Conservation (phyloP, 2,329 filamentous ascomycete genomes). For the Beauveria rudraprayagi region DNA sequence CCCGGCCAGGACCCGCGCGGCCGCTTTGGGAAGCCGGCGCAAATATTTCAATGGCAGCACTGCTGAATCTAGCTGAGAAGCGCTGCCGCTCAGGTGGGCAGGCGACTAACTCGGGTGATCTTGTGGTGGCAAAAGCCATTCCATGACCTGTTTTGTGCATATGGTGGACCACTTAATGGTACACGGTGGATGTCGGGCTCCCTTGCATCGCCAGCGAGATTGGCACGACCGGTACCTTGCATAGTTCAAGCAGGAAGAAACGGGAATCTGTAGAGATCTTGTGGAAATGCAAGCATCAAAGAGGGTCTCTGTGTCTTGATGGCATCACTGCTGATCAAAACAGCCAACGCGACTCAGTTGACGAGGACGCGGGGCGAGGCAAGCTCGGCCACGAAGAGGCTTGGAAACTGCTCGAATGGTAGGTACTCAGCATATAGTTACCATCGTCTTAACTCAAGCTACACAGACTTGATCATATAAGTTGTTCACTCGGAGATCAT, state of each 20-base stretch:
- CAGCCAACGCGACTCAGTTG: neutral
- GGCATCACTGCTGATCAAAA: slow-evolving; percentile 9
- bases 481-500: no score
- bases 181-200: neutral
- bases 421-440: neutral
- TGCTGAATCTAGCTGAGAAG: neutral
- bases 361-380: neutral
- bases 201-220: slow-evolving; percentile 9
- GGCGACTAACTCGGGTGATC: neutral
- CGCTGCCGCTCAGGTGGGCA: neutral
- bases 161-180: slow-evolving; percentile 2
- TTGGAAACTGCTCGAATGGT: neutral
- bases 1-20: neutral
- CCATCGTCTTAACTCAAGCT: no score
- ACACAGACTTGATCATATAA: no score
- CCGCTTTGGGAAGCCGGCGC: neutral
- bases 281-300: neutral
- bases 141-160: neutral
- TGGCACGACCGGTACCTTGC: neutral
- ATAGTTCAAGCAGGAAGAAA: slow-evolving; percentile 6
- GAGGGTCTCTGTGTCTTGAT: neutral
- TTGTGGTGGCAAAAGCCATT: slow-evolving; percentile 1
- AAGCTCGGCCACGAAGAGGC: neutral
- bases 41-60: slow-evolving; percentile 4
- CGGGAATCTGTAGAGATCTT: slow-evolving; percentile 3